Evolutionary conservation across 2,329 filamentous ascomycete genomes (phyloP).

Genomic region (Colletotrichum magnum): DNA sequence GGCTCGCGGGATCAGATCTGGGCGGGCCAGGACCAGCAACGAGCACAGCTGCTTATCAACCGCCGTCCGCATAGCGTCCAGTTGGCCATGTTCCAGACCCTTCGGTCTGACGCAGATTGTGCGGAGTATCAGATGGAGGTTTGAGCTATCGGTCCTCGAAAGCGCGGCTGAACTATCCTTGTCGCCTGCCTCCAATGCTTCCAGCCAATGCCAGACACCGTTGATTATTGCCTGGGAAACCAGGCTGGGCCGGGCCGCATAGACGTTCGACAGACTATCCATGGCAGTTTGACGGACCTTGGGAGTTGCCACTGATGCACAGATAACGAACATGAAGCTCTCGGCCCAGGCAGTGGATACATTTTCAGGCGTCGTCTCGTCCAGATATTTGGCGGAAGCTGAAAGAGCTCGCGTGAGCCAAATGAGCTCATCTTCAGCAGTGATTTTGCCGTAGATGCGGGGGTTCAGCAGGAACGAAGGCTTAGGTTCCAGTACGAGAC

Average conservation of each 20-base stretch:
- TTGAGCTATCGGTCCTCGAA: conserved; percentile 74
- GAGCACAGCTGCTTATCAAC: conserved; percentile 79
- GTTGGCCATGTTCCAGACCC: conserved; percentile 61
- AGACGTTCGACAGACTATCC: conserved; percentile 74
- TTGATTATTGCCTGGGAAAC: conserved; percentile 76
- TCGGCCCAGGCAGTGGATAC: conserved; percentile 84
- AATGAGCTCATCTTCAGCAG: conserved; percentile 79
- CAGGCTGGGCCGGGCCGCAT: conserved; percentile 69
- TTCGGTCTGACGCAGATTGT: conserved; percentile 74
- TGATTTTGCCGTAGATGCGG: conserved; percentile 86
- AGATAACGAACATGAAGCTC: conserved; percentile 84
- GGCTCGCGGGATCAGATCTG: conserved; percentile 81
- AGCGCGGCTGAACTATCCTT: conserved; percentile 81
- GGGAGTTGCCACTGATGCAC: conserved; percentile 72
- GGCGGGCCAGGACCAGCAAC: conserved; percentile 82
- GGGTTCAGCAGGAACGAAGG: conserved; percentile 89
- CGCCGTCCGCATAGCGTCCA: conserved; percentile 53
- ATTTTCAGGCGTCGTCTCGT: conserved; percentile 61
- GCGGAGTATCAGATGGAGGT: conserved; percentile 73
- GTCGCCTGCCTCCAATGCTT: conserved; percentile 75
- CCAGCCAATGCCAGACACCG: conserved; percentile 86
- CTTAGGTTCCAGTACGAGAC: conserved; percentile 80
- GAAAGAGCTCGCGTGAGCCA: conserved; percentile 83
- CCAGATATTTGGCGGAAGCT: conserved; percentile 70
- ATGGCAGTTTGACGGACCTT: conserved; percentile 75